Evolutionary conservation across 768 basidiomycete genomes (phyloP).

Genomic region (Lactarius trivialis): DNA sequence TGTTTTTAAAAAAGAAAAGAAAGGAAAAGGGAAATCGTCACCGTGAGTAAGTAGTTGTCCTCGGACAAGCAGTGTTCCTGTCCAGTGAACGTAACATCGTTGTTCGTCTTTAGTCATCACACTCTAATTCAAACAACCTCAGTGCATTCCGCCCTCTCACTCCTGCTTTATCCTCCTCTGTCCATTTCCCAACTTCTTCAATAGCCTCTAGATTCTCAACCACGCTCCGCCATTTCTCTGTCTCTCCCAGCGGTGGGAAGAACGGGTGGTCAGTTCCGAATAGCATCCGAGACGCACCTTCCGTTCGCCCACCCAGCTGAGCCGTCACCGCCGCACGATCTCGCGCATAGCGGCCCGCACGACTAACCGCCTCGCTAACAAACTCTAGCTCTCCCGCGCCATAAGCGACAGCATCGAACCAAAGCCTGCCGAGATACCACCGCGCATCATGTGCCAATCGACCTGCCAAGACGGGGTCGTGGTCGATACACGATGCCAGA

Average conservation of each 20-base stretch:
- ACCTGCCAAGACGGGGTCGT: slow-evolving; percentile 74
- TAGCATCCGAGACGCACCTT: slow-evolving; percentile 56
- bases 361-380: slow-evolving; percentile 60
- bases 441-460: slow-evolving; percentile 77
- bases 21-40: neutral
- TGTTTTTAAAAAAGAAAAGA: neutral
- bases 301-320: slow-evolving; percentile 32
- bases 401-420: slow-evolving; percentile 84
- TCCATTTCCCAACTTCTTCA: slow-evolving; percentile 55
- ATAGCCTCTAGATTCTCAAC: slow-evolving; percentile 83
- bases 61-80: no score
- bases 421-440: slow-evolving; percentile 74
- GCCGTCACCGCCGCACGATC: slow-evolving; percentile 17
- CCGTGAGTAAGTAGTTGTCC: neutral
- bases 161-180: slow-evolving; percentile 48
- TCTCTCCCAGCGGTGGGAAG: slow-evolving; percentile 70
- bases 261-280: slow-evolving; percentile 91
- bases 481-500: slow-evolving; percentile 76
- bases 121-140: slow-evolving; percentile 46
- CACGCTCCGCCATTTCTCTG: slow-evolving; percentile 77
- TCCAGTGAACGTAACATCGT: no score
- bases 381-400: slow-evolving; percentile 81
- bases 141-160: slow-evolving; percentile 73
- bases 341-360: slow-evolving; percentile 43
- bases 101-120: neutral